A percentile compares a stretch with the other conserved stretches of the same genome.
Evolutionary conservation across 2,329 filamentous ascomycete genomes (phyloP).

Genomic region (Exophiala sideris): DNA sequence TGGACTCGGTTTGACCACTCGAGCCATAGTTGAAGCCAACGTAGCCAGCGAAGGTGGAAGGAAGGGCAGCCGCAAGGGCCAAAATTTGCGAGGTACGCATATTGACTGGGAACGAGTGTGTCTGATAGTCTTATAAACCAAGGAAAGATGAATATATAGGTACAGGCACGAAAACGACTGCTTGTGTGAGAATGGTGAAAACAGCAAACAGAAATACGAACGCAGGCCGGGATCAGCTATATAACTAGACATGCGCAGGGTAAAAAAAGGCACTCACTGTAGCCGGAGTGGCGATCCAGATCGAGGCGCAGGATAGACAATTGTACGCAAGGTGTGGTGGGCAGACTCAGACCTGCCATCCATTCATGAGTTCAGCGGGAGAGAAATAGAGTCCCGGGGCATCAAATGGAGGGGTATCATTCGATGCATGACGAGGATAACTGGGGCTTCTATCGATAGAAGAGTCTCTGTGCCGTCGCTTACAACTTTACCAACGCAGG

Average conservation of each 20-base stretch:
- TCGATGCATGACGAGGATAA: too few relatives aligned
- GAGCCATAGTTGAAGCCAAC: conserved; percentile 51
- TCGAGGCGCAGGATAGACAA: conserved; percentile 11
- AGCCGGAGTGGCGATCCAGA: conserved; percentile 7
- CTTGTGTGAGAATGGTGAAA: neutral
- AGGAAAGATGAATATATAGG: neutral
- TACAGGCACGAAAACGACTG: neutral
- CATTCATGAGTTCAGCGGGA: neutral
- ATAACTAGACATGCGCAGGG: neutral
- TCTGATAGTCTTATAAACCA: neutral
- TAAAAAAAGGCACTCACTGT: neutral
- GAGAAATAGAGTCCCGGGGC: neutral
- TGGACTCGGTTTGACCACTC: conserved; percentile 40
- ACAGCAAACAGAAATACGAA: neutral
- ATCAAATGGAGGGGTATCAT: neutral
- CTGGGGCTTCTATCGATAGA: too few relatives aligned
- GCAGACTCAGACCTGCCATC: neutral
- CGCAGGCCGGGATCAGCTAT: neutral
- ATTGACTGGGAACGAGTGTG: conserved; percentile 15
- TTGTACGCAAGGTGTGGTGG: neutral
- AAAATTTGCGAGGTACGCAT: conserved; percentile 34
- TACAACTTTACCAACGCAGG: too few relatives aligned
- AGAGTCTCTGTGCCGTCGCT: too few relatives aligned
- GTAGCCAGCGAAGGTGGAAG: conserved; percentile 31
- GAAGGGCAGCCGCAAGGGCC: conserved; percentile 31